Base-by-base conservation (phyloP, 192 early-diverging fungal species). In the Borealophlyctis nickersoniae region DNA sequence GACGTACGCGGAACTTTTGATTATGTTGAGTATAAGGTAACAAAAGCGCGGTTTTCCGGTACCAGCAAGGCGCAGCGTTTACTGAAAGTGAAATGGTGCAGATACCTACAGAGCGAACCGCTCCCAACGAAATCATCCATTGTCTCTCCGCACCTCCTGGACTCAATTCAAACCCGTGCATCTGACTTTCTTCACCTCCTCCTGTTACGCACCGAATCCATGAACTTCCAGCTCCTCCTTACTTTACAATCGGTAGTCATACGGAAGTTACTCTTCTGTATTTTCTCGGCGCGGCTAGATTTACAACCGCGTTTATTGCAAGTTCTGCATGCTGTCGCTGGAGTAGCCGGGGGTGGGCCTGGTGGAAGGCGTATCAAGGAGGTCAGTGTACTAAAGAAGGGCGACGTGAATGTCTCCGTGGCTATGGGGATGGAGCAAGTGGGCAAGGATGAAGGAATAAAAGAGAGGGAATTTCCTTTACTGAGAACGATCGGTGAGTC, bases 301-400 rank as follows among this genome's bases (percentile, higher is more conserved):
- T 57, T 87, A 4, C 87, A 89, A 59, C 77, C 77, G n/a, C 66
- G 75, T 23, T 64, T 89, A 16, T 60, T 89, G 23, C 80, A 82
- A 52, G 52, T 87, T 13, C 49, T 87, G 19, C 76, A 77, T 23
- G 67, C 80, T 1, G 60, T 69, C 29, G n/a, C 56, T 7, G 58
- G 33, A 30, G 52, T 53, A 7, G 16, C 11, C 11, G 52, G 26
- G 7, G 52, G 52, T 24, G 52, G 23, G 52, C 11, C 7, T 7
- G 16, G 5, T 53, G 39, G 39, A 45, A 45, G 39, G 39, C 9
- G 39, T 7, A 19, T 45, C 9, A 13, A 19, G 39, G 19, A 45
- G 39, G 39, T 45, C 9, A 45, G 39, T 19, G 7, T 45, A 7
- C 19, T 7, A 19, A 45, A 19, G 39, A 19, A 45, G 7, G 39